A percentile compares a stretch with the other conserved stretches of the same genome.
Conservation (phyloP, 1,284 basidiomycete species). For the Leucoagaricus sp. region DNA sequence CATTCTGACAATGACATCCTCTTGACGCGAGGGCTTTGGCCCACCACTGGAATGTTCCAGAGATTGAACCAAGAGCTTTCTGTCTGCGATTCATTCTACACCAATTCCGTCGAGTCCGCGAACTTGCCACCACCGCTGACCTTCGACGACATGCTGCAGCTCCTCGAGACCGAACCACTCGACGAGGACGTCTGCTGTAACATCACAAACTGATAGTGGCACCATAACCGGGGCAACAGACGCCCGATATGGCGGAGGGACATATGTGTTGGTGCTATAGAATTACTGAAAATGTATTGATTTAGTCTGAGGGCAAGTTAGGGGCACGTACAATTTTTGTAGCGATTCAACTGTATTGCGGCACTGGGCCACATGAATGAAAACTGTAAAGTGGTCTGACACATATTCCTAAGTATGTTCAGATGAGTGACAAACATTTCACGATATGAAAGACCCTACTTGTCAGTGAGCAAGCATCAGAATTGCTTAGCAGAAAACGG, state of each 20-base stretch:
- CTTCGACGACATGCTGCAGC: slow-evolving; percentile 73
- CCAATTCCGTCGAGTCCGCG: slow-evolving; percentile 67
- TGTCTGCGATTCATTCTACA: slow-evolving; percentile 79
- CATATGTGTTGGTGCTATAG: slow-evolving; percentile 70
- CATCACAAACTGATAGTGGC: slow-evolving; percentile 61
- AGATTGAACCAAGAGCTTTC: slow-evolving; percentile 41
- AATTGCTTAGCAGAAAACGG: background rate
- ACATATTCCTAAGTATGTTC: slow-evolving; percentile 3
- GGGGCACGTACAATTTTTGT: slow-evolving; percentile 52
- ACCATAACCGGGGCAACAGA: slow-evolving; percentile 70
- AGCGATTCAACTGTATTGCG: slow-evolving; percentile 64
- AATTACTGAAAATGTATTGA: background rate
- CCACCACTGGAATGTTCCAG: slow-evolving; percentile 16
- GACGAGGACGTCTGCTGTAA: slow-evolving; percentile 74
- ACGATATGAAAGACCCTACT: slow-evolving; percentile 66
- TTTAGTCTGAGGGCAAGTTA: background rate
- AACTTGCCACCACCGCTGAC: slow-evolving; percentile 88
- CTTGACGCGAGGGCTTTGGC: slow-evolving; percentile 36
- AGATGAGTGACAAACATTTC: slow-evolving; percentile 34
- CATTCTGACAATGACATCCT: slow-evolving; percentile 51
- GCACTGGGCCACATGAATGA: slow-evolving; percentile 60
- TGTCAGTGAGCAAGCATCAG: background rate
- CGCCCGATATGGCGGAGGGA: slow-evolving; percentile 79
- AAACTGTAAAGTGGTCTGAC: slow-evolving; percentile 34
- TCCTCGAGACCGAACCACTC: slow-evolving; percentile 77